These are phyloP conservation scores for Peronospora tabacina DNA, from an alignment of 352 stramenopile species.

Conservation along the genomic window DNA sequence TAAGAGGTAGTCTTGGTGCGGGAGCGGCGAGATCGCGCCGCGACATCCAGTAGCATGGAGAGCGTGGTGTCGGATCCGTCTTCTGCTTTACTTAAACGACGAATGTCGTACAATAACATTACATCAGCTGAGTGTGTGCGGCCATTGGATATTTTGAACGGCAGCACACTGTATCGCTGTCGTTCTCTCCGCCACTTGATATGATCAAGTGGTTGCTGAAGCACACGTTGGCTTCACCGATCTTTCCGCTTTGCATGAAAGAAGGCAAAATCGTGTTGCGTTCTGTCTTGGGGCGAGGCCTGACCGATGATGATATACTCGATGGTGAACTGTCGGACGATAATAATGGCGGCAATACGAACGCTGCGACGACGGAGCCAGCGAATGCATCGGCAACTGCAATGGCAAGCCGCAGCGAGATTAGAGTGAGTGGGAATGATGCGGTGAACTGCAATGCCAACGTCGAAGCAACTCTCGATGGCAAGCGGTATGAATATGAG, in stretches of 20 bases:
- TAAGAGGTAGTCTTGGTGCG: constrained; percentile 6
- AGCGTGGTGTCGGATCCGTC: constrained; percentile 5
- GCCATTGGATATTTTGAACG: constrained; percentile 21
- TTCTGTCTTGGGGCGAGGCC: constrained; percentile 18
- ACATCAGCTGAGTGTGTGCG: constrained; percentile 6
- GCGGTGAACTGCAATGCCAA: constrained; percentile 5
- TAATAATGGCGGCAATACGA: constrained; percentile 1
- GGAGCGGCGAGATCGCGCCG: constrained; percentile 13
- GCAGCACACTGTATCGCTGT: constrained; percentile 21
- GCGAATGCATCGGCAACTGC: constrained; percentile 2
- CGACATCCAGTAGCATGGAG: constrained; percentile 19
- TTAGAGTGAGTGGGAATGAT: background rate
- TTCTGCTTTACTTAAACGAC: constrained; percentile 12
- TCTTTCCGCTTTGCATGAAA: constrained; percentile 21
- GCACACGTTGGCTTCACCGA: constrained; percentile 8
- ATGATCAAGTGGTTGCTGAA: constrained; percentile 33
- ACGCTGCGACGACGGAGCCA: background rate
- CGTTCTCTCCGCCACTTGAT: constrained; percentile 10
- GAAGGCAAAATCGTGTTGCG: constrained; percentile 24
- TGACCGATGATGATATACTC: constrained; percentile 11
- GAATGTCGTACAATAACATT: constrained; percentile 18
- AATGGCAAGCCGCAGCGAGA: constrained; percentile 10
- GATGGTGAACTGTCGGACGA: constrained; percentile 5
- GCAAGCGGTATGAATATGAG: constrained; percentile 14
- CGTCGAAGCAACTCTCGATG: constrained; percentile 1